phyloP scores from a whole-genome alignment of 106 monocot genomes.

The Dactylorhiza incarnata region DNA sequence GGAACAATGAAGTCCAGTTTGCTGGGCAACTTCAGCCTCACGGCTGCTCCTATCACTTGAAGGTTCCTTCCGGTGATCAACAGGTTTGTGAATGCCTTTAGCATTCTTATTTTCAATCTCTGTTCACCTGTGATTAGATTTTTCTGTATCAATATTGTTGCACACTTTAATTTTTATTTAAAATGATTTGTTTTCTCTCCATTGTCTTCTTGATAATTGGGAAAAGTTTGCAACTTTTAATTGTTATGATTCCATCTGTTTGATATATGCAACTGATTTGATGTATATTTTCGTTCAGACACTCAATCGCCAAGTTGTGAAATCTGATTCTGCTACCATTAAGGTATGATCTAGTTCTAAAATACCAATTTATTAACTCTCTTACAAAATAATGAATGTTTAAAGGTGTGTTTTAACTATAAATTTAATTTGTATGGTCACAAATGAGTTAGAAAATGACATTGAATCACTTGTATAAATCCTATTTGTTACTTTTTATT shows the following conservation, averaged over 20 bases:
- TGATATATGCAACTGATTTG: not conserved
- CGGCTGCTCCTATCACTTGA: constrained; percentile 67
- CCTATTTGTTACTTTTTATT: not conserved
- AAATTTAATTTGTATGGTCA: not conserved
- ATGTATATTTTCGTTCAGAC: constrained; percentile 29
- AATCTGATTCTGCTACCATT: constrained; percentile 96
- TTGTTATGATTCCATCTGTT: not conserved
- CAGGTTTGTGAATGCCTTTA: constrained; percentile 36
- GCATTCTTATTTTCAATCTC: not conserved
- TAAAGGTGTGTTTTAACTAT: not conserved
- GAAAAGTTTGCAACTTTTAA: too few species aligned
- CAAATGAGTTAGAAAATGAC: not conserved
- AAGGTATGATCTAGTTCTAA: constrained; percentile 39
- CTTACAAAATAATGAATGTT: not conserved
- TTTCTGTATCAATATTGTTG: not conserved
- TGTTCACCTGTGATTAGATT: not conserved
- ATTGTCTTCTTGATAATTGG: not conserved
- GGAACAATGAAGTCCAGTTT: constrained; percentile 98
- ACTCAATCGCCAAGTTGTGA: constrained; percentile 90
- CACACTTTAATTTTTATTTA: not conserved
- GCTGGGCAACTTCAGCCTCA: constrained; percentile 80
- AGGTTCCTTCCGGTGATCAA: constrained; percentile 45
- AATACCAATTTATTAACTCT: not conserved
- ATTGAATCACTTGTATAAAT: not conserved
- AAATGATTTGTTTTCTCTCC: not conserved